Percentiles rank a stretch among this genome's conserved stretches.
Evolutionary conservation across 139 green algal species (phyloP).

Genomic region (Chlamydomonas schloesseri): DNA sequence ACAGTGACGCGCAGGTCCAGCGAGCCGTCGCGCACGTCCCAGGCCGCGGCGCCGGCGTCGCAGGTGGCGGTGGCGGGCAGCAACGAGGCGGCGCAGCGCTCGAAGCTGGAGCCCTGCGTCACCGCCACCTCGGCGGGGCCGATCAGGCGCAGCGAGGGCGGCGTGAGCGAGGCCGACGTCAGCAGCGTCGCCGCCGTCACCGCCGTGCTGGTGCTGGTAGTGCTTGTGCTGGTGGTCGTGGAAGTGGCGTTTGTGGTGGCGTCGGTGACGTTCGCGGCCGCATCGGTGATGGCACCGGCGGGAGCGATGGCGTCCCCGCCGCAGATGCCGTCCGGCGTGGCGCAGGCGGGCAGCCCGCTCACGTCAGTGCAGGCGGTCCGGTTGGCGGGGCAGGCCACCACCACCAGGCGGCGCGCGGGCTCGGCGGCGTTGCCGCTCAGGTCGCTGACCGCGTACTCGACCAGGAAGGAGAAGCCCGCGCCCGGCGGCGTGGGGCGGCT

Average conservation of each 20-base stretch:
- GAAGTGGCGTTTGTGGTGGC: slow-evolving; percentile 11
- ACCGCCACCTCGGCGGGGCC: slow-evolving; percentile 33
- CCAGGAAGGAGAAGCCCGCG: slow-evolving; percentile 23
- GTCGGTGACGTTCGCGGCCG: background rate
- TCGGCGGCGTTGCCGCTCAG: slow-evolving; percentile 49
- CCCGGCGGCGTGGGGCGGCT: slow-evolving; percentile 40
- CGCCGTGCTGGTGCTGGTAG: background rate
- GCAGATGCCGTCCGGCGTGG: slow-evolving; percentile 23
- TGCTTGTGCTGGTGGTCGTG: slow-evolving; percentile 2
- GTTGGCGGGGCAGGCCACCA: slow-evolving; percentile 40
- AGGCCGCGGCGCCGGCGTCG: slow-evolving; percentile 52
- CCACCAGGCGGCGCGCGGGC: slow-evolving; percentile 44
- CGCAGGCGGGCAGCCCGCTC: slow-evolving; percentile 40
- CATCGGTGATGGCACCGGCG: background rate
- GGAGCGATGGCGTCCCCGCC: background rate
- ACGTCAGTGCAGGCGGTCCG: slow-evolving; percentile 41
- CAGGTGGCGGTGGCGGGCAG: slow-evolving; percentile 38
- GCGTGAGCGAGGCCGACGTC: background rate
- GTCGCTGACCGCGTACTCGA: slow-evolving; percentile 58
- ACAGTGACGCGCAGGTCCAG: slow-evolving; percentile 47
- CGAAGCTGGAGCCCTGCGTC: slow-evolving; percentile 39
- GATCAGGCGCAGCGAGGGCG: slow-evolving; percentile 37
- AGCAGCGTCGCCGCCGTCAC: too few species aligned
- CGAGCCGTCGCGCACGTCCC: slow-evolving; percentile 53
- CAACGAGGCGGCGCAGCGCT: slow-evolving; percentile 43